Evolutionary conservation across 805 yeast species (phyloP), one percentile per base, ranked within the genome.

Genomic region (Yueomyces sp.): DNA sequence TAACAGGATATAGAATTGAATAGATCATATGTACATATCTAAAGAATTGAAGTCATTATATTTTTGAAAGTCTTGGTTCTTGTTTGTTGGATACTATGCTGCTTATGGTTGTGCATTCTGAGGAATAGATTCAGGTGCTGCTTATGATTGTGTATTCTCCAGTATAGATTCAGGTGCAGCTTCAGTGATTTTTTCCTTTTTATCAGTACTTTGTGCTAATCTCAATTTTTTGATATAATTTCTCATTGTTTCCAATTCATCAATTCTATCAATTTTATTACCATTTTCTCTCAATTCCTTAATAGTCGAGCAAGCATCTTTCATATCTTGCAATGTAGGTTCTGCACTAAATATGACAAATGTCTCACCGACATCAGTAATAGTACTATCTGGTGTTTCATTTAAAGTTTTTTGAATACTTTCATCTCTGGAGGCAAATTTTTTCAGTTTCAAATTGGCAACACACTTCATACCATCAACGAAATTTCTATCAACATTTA

Each of bases 401-500:
- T 45, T 45, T 26, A 51, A 30, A 33, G 61, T 44, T 26, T 64
- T 66, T 44, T 61, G 55, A 26, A 67, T 68, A 43, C 69, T 70
- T 4, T 61, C 66, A 37, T 74, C 64, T 29, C 77, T 76, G 32
- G 65, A 66, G 28, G 65, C 68, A 49, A 73, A 80, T 53, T 76
- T 74, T 47, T 66, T 66, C 39, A 77, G 65, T 65, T 85, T 85
- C 59, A 86, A 64, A 53, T 76, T 69, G 29, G 94, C 85, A 37
- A 85, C 74, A 50, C 65, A 76, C 51, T 75, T 68, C 38, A 88
- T 67, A 28, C 96, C 96, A 44, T 74, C 67, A 29, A 77, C 65
- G 42, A 82, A 81, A 45, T 70, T 67, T 41, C 69, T 65, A 54
- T 81, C 82, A 11, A 79, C 77, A 34, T 34, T 11, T 19, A 64